Evolutionary conservation across 106 monocot genomes (phyloP).

Genomic region (Agapanthus africanus): DNA sequence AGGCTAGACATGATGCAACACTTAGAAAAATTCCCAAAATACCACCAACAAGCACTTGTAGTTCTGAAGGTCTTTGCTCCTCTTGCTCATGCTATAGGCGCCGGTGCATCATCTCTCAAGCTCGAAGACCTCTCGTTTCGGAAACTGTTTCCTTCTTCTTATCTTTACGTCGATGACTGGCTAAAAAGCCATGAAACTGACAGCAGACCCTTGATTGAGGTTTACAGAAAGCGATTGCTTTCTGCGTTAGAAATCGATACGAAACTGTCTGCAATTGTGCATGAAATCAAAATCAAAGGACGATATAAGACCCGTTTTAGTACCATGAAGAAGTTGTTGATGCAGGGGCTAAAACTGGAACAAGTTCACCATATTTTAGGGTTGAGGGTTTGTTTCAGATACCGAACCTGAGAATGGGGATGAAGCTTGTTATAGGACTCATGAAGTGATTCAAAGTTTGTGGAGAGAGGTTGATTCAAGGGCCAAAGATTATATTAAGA

Average conservation of each 20-base stretch:
- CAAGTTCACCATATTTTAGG: constrained; percentile 77
- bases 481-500: constrained; percentile 69
- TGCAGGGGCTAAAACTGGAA: constrained; percentile 62
- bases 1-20: constrained; percentile 80
- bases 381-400: constrained; percentile 52
- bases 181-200: constrained; percentile 45
- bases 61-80: constrained; percentile 78
- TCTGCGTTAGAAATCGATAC: constrained; percentile 31
- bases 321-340: constrained; percentile 89
- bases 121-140: constrained; percentile 78
- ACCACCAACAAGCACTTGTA: constrained; percentile 39
- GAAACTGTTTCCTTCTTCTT: constrained; percentile 66
- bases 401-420: constrained; percentile 28
- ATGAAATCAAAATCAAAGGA: constrained; percentile 41
- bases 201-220: constrained; percentile 28
- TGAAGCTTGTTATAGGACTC: constrained; percentile 51
- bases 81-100: constrained; percentile 71
- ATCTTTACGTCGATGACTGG: constrained; percentile 65
- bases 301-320: constrained; percentile 82
- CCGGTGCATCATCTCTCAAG: constrained; percentile 50
- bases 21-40: constrained; percentile 46
- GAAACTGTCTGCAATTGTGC: constrained; percentile 41
- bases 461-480: constrained; percentile 57
- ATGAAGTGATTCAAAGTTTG: constrained; percentile 43
- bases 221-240: constrained; percentile 44